phyloP scores from a whole-genome alignment of 2,329 filamentous ascomycete species.

The Fusarium falciforme region DNA sequence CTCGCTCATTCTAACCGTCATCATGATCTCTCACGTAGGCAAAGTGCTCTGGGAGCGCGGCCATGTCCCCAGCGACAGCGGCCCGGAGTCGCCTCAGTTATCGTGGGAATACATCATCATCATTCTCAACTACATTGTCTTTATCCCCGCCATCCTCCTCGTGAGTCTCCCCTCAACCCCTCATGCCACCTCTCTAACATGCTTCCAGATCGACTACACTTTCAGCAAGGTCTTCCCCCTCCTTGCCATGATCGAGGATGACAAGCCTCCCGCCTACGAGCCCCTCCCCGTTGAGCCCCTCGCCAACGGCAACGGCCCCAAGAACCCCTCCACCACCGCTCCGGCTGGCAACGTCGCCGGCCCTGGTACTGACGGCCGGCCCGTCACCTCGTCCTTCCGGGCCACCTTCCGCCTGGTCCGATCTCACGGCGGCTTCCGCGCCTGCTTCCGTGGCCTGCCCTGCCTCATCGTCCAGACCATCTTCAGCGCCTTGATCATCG shows the following conservation, averaged over 20 bases:
- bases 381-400: constrained; percentile 63
- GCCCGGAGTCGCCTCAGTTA: constrained; percentile 11
- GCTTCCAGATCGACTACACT: constrained; percentile 61
- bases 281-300: constrained; percentile 60
- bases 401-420: constrained; percentile 67
- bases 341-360: constrained; percentile 36
- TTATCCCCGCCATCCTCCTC: constrained; percentile 57
- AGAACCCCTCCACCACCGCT: constrained; percentile 45
- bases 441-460: constrained; percentile 76
- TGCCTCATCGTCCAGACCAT: constrained; percentile 57
- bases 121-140: constrained; percentile 55
- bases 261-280: constrained; percentile 66
- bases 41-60: constrained; percentile 49
- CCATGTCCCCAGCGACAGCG: constrained; percentile 29
- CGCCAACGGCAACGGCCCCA: constrained; percentile 41
- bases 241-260: constrained; percentile 69
- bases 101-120: constrained; percentile 55
- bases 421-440: constrained; percentile 70
- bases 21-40: constrained; percentile 36
- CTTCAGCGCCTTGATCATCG: constrained; percentile 52
- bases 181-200: neutral
- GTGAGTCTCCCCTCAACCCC: constrained; percentile 47
- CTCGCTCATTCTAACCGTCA: neutral
- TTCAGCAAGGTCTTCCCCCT: constrained; percentile 62
- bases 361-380: constrained; percentile 13